Conservation (phyloP, 257 asterid genomes). For the Leptodermis oblonga region DNA sequence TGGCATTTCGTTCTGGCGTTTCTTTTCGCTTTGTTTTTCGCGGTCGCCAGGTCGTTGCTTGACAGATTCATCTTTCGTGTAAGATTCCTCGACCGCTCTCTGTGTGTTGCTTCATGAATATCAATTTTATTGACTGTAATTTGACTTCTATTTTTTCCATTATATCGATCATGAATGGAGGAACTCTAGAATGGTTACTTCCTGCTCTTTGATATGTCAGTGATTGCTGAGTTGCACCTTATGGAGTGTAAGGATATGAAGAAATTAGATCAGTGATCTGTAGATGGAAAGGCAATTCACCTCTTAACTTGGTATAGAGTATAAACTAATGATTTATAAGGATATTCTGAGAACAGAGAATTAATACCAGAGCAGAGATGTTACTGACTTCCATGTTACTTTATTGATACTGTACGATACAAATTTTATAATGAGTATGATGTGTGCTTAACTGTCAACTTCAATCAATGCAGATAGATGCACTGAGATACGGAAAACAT, state of each 20-base stretch:
- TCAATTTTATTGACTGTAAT: slow-evolving; percentile 1
- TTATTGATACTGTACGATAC: not conserved
- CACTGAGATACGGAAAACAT: not conserved
- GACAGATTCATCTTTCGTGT: slow-evolving; percentile 75
- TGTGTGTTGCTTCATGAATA: not conserved
- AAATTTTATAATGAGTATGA: not conserved
- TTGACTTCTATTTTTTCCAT: not conserved
- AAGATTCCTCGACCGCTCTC: slow-evolving; percentile 23
- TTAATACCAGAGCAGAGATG: not conserved
- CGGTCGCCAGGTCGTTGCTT: slow-evolving; percentile 62
- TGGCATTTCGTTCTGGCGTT: slow-evolving; percentile 51
- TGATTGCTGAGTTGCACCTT: not conserved
- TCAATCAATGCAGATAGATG: not conserved
- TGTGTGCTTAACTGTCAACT: not conserved
- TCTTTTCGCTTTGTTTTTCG: slow-evolving; percentile 51
- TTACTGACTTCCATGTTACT: not conserved
- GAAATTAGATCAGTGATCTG: not conserved
- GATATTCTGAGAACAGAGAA: not conserved
- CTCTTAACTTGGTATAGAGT: not conserved
- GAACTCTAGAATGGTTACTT: not conserved
- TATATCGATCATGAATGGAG: slow-evolving; percentile 8
- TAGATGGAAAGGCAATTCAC: not conserved
- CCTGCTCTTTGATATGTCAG: not conserved
- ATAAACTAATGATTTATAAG: not conserved
- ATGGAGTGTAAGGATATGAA: not conserved